Base-by-base conservation (phyloP, 345 rosid genomes). In the Citrus maxima region DNA sequence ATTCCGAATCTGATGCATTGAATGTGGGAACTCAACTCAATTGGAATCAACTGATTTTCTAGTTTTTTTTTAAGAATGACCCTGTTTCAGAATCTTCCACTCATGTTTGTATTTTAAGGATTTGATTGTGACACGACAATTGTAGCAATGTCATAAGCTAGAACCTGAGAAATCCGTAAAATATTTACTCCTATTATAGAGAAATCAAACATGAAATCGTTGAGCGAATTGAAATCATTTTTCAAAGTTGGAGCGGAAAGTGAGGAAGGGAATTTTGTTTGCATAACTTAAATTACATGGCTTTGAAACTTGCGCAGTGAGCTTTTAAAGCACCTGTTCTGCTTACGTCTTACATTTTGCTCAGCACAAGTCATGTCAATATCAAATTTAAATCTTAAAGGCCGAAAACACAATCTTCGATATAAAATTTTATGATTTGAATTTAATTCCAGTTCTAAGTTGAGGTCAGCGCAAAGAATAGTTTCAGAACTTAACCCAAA, bases 1-100 rank as follows among this genome's bases (percentile, higher is more conserved):
- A 37, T 77, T 60, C 79, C 74, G 79, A 81, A 80, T 83, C 84
- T 66, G 84, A 85, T 85, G 79, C 87, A 78, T 73, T 81, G 4
- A 85, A 78, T 78, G 80, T 70, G 72, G 80, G 77, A 81, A 63
- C 70, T 77, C 56, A 1, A 12, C 56, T 30, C 22, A 35, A 65
- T 27, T 66, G 73, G 56, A 62, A 25, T 59, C 79, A 35, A 24
- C 25, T n/a, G 73, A 66, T 49, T 77, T 77, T 81, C 60, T 22
- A 25, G 12, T 69, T 73, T 49, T 68, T 68, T 49, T 38, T 37
- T 7, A 56, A 64, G 60, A 49, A 61, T 30, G 37, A 60, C 37
- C 16, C n/a, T 7, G 3, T 34, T 18, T 25, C 35, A 80, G 70
- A 68, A 80, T 74, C 78, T 74, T 68, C 70, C 54, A 22, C 42